Conservation (phyloP, 768 basidiomycete genomes). For the Termitomyces sp. region DNA sequence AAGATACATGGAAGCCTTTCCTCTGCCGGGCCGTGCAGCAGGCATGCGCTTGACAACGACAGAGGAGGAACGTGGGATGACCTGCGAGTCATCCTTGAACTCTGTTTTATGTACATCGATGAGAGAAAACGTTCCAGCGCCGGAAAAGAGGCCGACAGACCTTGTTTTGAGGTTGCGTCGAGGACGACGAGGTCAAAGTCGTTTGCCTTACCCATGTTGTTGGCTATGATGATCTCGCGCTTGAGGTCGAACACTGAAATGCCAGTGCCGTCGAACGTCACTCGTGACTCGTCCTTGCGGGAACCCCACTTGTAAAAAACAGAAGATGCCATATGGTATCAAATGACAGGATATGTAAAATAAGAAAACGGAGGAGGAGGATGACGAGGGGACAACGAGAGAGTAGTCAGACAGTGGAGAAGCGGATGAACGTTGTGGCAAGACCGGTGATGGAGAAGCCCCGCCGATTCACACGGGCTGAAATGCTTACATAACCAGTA, state of each 20-base stretch:
- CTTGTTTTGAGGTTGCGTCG: constrained; percentile 86
- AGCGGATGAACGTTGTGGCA: neutral
- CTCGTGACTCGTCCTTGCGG: constrained; percentile 88
- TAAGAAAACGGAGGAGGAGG: constrained; percentile 7
- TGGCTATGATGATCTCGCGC: constrained; percentile 95
- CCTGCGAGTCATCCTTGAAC: constrained; percentile 85
- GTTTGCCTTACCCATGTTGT: constrained; percentile 92
- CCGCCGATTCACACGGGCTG: too few species aligned
- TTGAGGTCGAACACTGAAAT: constrained; percentile 99
- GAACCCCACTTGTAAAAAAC: constrained; percentile 99
- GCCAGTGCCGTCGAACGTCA: constrained; percentile 97
- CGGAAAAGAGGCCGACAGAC: constrained; percentile 39
- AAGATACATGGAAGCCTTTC: constrained; percentile 76
- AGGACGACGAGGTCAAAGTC: constrained; percentile 94
- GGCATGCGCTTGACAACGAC: constrained; percentile 92
- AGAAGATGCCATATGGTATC: constrained; percentile 76
- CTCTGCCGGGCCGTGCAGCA: constrained; percentile 75
- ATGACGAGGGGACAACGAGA: neutral
- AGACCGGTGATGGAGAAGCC: neutral
- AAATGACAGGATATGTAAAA: constrained; percentile 29
- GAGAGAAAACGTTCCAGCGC: neutral
- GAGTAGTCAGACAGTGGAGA: neutral
- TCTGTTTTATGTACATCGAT: constrained; percentile 51
- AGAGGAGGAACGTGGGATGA: constrained; percentile 93
- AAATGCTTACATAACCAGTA: constrained; percentile 5